Evolutionary conservation across 352 stramenopile species (phyloP).

Genomic region (Phytopythium helicoides): DNA sequence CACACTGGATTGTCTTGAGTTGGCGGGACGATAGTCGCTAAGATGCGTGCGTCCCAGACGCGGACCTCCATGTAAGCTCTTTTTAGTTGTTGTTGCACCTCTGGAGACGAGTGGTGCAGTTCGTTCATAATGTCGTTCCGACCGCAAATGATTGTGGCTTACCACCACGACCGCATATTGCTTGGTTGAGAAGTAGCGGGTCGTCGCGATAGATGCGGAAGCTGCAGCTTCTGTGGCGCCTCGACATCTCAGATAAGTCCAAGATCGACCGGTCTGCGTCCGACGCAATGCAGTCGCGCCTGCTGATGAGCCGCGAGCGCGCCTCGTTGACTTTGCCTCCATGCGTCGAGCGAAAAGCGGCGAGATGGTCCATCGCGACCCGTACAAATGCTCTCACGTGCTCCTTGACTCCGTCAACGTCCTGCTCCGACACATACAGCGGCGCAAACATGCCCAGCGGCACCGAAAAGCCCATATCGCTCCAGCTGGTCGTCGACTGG

Average conservation of each 20-base stretch:
- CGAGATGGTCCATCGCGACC: slow-evolving; percentile 44
- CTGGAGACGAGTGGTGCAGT: slow-evolving; percentile 17
- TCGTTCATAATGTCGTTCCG: slow-evolving; percentile 37
- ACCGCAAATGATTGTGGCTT: slow-evolving; percentile 20
- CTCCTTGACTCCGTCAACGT: slow-evolving; percentile 31
- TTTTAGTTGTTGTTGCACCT: slow-evolving; percentile 27
- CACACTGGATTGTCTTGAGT: slow-evolving; percentile 14
- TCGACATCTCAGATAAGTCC: slow-evolving; percentile 7
- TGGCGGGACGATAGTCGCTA: slow-evolving; percentile 6
- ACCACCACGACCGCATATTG: slow-evolving; percentile 31
- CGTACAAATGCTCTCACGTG: slow-evolving; percentile 37
- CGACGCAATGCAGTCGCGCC: slow-evolving; percentile 19
- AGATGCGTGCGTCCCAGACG: slow-evolving; percentile 18
- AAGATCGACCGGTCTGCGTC: slow-evolving; percentile 24
- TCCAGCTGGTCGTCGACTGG: not conserved
- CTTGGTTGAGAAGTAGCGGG: slow-evolving; percentile 12
- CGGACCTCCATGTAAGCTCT: slow-evolving; percentile 30
- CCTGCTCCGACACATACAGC: slow-evolving; percentile 34
- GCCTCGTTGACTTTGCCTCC: slow-evolving; percentile 33
- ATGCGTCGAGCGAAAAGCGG: slow-evolving; percentile 28
- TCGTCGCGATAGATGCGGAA: slow-evolving; percentile 16
- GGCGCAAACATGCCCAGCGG: slow-evolving; percentile 35
- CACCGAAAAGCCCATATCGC: slow-evolving; percentile 30
- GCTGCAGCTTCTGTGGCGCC: slow-evolving; percentile 10
- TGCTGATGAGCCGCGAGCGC: slow-evolving; percentile 54